Conservation (phyloP, 306 rosid genomes). For the Dryas alaskensis region DNA sequence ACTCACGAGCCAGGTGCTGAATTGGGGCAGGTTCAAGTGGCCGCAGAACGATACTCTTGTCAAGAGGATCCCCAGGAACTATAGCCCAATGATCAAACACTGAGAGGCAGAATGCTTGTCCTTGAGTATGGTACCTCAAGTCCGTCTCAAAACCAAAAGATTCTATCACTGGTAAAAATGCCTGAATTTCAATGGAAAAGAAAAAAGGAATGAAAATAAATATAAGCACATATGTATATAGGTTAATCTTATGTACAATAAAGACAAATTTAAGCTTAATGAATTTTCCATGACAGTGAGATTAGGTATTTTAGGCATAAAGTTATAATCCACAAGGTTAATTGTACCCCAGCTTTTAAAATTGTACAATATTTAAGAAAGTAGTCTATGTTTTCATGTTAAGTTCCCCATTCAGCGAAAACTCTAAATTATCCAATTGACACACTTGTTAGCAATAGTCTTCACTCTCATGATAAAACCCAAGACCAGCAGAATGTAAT, state of each 20-base stretch:
- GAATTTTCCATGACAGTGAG: background rate
- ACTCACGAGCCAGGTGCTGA: conserved; percentile 98
- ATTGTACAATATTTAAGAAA: background rate
- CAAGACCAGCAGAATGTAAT: background rate
- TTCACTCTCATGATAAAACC: conserved; percentile 3
- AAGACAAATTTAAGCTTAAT: background rate
- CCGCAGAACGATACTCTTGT: conserved; percentile 88
- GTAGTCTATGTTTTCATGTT: background rate
- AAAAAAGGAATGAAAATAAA: conserved; percentile 12
- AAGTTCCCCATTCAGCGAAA: background rate
- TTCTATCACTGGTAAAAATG: conserved; percentile 93
- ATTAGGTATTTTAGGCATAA: background rate
- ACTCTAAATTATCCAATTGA: background rate
- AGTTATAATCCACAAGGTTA: background rate
- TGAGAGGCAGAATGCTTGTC: conserved; percentile 88
- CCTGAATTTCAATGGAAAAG: conserved; percentile 46
- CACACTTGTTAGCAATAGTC: background rate
- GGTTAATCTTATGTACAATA: background rate
- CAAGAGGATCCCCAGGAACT: conserved; percentile 98
- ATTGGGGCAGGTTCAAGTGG: conserved; percentile 99
- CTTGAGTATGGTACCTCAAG: conserved; percentile 95
- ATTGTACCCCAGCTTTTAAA: background rate
- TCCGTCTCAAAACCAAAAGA: conserved; percentile 98
- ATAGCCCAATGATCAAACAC: conserved; percentile 98
- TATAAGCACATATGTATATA: background rate